Base-by-base conservation (phyloP, 371 early-diverging fungal species). In the Mycotypha africana region DNA sequence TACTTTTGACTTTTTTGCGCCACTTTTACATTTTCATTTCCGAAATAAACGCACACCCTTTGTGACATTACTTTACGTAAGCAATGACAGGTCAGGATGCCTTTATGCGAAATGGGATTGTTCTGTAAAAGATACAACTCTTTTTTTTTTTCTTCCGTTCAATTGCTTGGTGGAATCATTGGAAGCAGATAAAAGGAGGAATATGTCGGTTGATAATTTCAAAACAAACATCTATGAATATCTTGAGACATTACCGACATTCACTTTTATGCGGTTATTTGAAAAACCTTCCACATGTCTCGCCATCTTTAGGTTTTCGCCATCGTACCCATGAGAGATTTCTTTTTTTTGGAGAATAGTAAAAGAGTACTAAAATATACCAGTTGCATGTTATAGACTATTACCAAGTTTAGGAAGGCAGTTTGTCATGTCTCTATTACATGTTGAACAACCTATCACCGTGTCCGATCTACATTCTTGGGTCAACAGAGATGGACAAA, bases 241-340 rank as follows among this genome's bases (percentile, higher is more conserved):
- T 62, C 78, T 93, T 2, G 89, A 91, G 61, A 78, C 82, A 3
- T 70, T 93, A 22, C 91, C 91, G 1, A 66, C 74, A 14, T 63
- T 74, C 38, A 88, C 87, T 10, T 84, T 88, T 48, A 76, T 82
- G 37, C 75, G 86, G 1, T 70, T 96, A 21, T 96, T 90, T 51
- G 67, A 82, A 44, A 88, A 88, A 41, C 95, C 95, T 11, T 87
- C 97, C 11, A 91, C 95, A 53, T 95, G 94, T 59, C 75, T 96
- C 32, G 93, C 95, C 19, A 83, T 94, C 38, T 88, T 94, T 51
- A 80, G 97, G 89, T 89, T n/a, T n/a, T n/a, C n/a, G n/a, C n/a
- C n/a, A n/a, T n/a, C n/a, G n/a, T n/a, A n/a, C n/a, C n/a, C n/a
- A n/a, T n/a, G n/a, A n/a, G n/a, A n/a, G n/a, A 67, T 32, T 22